A percentile compares a stretch with the other conserved stretches of the same genome.
phyloP scores from a whole-genome alignment of 2,329 filamentous ascomycete species.

The Monosporascus sp. region DNA sequence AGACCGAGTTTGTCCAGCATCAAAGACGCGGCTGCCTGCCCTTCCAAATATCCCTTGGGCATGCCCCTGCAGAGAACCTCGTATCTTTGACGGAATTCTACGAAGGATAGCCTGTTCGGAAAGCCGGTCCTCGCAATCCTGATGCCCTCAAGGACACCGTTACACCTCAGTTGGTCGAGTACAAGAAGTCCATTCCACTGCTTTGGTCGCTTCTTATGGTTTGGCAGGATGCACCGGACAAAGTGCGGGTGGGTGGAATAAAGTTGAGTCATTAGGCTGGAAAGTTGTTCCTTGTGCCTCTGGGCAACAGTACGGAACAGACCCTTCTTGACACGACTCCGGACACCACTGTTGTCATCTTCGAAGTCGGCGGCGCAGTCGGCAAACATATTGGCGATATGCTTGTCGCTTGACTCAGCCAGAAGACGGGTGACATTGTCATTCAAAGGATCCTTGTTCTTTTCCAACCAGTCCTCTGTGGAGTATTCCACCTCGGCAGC shows the following conservation, averaged over 20 bases:
- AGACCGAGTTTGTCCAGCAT: conserved; percentile 88
- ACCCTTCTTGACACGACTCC: conserved; percentile 89
- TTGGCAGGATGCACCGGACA: conserved; percentile 93
- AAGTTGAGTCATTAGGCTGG: conserved; percentile 88
- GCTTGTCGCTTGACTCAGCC: conserved; percentile 73
- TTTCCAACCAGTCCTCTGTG: conserved; percentile 92
- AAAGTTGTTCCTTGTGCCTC: conserved; percentile 95
- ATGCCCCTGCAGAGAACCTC: conserved; percentile 87
- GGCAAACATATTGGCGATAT: conserved; percentile 77
- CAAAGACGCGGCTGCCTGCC: conserved; percentile 74
- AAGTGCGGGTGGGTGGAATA: conserved; percentile 98
- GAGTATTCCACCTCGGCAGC: conserved; percentile 97
- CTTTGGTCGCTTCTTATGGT: conserved; percentile 96
- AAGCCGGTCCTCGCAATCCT: conserved; percentile 95
- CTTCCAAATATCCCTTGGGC: conserved; percentile 86
- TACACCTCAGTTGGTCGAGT: conserved; percentile 93
- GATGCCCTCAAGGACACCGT: conserved; percentile 98
- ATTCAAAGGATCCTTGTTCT: conserved; percentile 97
- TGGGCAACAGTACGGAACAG: conserved; percentile 96
- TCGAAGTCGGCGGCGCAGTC: conserved; percentile 83
- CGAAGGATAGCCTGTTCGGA: conserved; percentile 85
- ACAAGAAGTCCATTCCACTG: conserved; percentile 89
- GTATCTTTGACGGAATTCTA: conserved; percentile 92
- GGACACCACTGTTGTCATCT: conserved; percentile 62
- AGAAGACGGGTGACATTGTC: conserved; percentile 92